A percentile compares a stretch with the other conserved stretches of the same genome.
phyloP scores from a whole-genome alignment of 768 basidiomycete species.

The Mycena sanguinolenta region DNA sequence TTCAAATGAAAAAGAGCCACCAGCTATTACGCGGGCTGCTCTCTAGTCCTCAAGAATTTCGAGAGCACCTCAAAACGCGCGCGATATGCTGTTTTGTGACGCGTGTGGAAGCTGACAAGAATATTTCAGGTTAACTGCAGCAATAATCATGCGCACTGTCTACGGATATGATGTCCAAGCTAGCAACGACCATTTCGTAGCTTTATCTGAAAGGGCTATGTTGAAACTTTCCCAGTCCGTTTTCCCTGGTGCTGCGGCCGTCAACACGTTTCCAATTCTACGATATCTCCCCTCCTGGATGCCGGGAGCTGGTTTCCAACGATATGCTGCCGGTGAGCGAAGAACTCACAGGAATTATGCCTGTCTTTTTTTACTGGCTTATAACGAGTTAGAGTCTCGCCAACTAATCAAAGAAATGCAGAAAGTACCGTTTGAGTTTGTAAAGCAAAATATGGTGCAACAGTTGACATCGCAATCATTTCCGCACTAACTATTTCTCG shows the following conservation, averaged over 20 bases:
- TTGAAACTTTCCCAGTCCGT: constrained; percentile 28
- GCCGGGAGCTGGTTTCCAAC: constrained; percentile 36
- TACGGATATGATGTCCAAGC: constrained; percentile 50
- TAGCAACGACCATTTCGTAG: constrained; percentile 42
- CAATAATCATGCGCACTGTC: constrained; percentile 47
- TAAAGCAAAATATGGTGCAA: constrained; percentile 24
- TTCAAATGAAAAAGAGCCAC: constrained; percentile 42
- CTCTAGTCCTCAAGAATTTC: constrained; percentile 32
- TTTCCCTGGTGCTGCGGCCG: constrained; percentile 40
- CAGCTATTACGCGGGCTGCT: constrained; percentile 39
- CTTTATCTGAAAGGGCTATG: constrained; percentile 38
- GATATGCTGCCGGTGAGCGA: constrained; percentile 30
- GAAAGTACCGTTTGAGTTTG: constrained; percentile 25
- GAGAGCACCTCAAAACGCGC: constrained; percentile 30
- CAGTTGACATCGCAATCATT: background rate
- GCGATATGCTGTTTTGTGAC: background rate
- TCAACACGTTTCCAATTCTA: constrained; percentile 48
- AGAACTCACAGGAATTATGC: background rate
- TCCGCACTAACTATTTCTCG: background rate
- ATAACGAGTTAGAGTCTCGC: constrained; percentile 21
- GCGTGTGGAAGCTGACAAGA: constrained; percentile 20
- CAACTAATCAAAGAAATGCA: constrained; percentile 17
- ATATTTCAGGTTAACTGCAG: constrained; percentile 45
- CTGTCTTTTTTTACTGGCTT: background rate
- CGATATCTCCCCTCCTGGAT: constrained; percentile 53